These are phyloP conservation scores for Hemerocallis citrina DNA, from an alignment of 106 monocot genomes.

Conservation along the genomic window DNA sequence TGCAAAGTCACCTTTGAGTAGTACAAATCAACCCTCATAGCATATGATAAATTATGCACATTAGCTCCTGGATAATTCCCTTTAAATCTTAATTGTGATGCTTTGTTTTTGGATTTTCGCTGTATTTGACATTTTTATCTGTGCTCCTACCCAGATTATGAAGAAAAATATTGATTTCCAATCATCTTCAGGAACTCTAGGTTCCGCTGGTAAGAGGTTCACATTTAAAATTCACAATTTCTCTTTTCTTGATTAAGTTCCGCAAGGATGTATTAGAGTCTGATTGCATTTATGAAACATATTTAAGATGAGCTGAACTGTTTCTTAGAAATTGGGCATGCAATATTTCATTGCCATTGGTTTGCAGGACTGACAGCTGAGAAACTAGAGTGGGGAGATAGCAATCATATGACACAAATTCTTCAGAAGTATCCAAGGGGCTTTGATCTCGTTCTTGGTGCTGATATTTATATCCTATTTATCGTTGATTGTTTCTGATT, in stretches of 20 bases:
- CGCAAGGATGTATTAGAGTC: background rate
- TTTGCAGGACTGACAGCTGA: conserved; percentile 52
- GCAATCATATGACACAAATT: conserved; percentile 40
- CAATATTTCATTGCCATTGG: background rate
- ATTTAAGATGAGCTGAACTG: too few species aligned
- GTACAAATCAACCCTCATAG: too few species aligned
- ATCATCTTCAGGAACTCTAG: conserved; percentile 27
- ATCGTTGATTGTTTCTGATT: conserved; percentile 1
- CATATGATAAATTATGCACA: too few species aligned
- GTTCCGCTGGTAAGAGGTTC: conserved; percentile 27
- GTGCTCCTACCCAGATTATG: conserved; percentile 34
- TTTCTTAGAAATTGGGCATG: too few species aligned
- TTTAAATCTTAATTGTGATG: too few species aligned
- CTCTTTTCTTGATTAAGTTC: background rate
- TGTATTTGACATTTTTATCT: background rate
- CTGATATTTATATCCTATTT: conserved; percentile 96
- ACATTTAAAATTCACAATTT: background rate
- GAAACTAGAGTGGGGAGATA: conserved; percentile 88
- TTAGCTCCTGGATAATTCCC: too few species aligned
- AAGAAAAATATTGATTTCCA: conserved; percentile 65
- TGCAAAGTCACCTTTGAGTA: too few species aligned
- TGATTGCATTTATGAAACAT: background rate
- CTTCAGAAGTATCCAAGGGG: conserved; percentile 54
- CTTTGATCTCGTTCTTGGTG: conserved; percentile 92
- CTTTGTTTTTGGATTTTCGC: background rate